A percentile compares a stretch with the other conserved stretches of the same genome.
These are phyloP conservation scores for Suillus lakei DNA, from an alignment of 768 basidiomycete genomes.

Conservation along the genomic window DNA sequence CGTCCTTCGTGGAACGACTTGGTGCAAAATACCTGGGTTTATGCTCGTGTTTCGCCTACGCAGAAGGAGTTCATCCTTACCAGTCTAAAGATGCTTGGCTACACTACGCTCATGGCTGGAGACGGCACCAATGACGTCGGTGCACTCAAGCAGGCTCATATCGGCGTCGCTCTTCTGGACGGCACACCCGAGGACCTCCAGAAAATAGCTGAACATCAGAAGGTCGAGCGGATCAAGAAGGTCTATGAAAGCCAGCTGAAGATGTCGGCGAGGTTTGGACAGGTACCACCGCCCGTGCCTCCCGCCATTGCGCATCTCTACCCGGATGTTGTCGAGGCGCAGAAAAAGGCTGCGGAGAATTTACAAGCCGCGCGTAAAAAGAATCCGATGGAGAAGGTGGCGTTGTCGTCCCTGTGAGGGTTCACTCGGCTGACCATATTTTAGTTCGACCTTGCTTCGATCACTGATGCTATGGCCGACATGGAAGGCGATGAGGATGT, in stretches of 20 bases:
- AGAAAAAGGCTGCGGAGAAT: constrained; percentile 76
- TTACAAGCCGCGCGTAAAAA: constrained; percentile 67
- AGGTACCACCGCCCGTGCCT: constrained; percentile 93
- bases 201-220: constrained; percentile 93
- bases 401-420: constrained; percentile 18
- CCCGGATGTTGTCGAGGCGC: constrained; percentile 90
- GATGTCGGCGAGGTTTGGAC: constrained; percentile 88
- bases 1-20: constrained; percentile 76
- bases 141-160: constrained; percentile 96
- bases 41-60: constrained; percentile 93
- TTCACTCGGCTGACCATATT: constrained; percentile 25
- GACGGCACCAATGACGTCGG: constrained; percentile 99
- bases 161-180: constrained; percentile 92
- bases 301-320: constrained; percentile 84
- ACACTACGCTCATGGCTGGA: constrained; percentile 95
- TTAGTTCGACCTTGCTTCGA: constrained; percentile 77
- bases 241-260: constrained; percentile 96
- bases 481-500: constrained; percentile 96
- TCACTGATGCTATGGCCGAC: constrained; percentile 86
- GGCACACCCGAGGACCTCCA: constrained; percentile 90
- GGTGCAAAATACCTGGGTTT: constrained; percentile 96
- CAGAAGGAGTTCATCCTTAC: constrained; percentile 98
- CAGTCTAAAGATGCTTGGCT: constrained; percentile 86
- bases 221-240: constrained; percentile 89
- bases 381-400: constrained; percentile 92